These are phyloP conservation scores for Pichia deserticola DNA, from an alignment of 805 yeast genomes.

Conservation along the genomic window DNA sequence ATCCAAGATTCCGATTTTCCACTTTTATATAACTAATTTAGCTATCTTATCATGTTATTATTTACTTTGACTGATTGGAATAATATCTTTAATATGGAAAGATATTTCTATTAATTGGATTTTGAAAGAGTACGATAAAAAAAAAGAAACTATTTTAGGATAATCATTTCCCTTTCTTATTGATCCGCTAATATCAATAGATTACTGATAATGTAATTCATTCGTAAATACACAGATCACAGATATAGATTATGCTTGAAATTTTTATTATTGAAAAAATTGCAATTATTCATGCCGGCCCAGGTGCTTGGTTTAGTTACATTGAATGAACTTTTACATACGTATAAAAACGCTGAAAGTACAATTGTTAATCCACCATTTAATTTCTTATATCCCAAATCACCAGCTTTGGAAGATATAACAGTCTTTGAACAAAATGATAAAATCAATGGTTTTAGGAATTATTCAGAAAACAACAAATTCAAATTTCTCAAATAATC, in stretches of 20 bases:
- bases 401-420: slow-evolving; percentile 28
- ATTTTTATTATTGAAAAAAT: slow-evolving; percentile 23
- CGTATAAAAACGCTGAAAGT: slow-evolving; percentile 21
- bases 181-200: no score
- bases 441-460: slow-evolving; percentile 36
- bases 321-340: slow-evolving; percentile 25
- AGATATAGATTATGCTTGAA: not conserved
- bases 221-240: no score
- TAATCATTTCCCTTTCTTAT: no score
- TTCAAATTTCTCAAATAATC: not conserved
- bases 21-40: no score
- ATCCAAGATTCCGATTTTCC: no score
- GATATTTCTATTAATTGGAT: no score
- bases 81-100: no score
- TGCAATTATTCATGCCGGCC: slow-evolving; percentile 30
- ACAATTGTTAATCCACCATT: slow-evolving; percentile 11
- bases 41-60: no score
- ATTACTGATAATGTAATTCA: no score
- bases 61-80: no score
- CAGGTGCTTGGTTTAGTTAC: slow-evolving; percentile 36
- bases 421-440: slow-evolving; percentile 35
- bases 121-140: no score
- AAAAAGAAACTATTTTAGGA: no score
- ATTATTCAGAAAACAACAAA: slow-evolving; percentile 11
- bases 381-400: slow-evolving; percentile 3